Evolutionary conservation across 1,139 yeast genomes (phyloP).

Genomic region (Wickerhamomyces sp.): DNA sequence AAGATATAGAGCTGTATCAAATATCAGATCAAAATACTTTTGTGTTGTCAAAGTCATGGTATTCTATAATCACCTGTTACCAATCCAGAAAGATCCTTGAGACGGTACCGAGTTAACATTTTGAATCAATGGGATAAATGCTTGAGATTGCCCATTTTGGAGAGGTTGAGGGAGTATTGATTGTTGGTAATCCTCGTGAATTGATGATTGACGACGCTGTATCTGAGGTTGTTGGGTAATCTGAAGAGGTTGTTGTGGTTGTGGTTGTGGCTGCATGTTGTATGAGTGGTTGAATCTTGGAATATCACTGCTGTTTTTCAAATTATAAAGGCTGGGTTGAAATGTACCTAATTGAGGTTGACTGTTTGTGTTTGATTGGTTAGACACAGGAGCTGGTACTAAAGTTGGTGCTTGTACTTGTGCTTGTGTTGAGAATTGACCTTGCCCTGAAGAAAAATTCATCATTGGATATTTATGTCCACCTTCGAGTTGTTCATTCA

Average conservation of each 20-base stretch:
- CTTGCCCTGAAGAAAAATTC: background rate
- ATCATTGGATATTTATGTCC: background rate
- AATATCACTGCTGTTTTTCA: background rate
- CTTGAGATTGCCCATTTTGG: background rate
- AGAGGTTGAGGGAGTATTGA: background rate
- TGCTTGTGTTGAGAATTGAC: background rate
- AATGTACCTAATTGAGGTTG: background rate
- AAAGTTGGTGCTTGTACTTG: background rate
- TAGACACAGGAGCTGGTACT: background rate
- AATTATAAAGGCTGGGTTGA: background rate
- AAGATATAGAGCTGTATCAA: too few species aligned
- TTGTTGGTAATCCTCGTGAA: background rate
- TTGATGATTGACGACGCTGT: background rate
- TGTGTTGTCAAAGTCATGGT: background rate
- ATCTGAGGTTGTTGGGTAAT: background rate
- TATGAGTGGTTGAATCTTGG: background rate
- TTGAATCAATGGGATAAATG: background rate
- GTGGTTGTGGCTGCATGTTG: background rate
- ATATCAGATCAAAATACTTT: too few species aligned
- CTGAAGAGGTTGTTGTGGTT: background rate
- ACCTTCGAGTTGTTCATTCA: background rate
- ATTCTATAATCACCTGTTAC: background rate
- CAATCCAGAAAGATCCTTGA: background rate
- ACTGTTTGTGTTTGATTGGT: background rate
- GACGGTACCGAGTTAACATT: background rate